These are phyloP conservation scores for Isoetes taiwanensis DNA, from an alignment of 75 land plant species.

Conservation along the genomic window DNA sequence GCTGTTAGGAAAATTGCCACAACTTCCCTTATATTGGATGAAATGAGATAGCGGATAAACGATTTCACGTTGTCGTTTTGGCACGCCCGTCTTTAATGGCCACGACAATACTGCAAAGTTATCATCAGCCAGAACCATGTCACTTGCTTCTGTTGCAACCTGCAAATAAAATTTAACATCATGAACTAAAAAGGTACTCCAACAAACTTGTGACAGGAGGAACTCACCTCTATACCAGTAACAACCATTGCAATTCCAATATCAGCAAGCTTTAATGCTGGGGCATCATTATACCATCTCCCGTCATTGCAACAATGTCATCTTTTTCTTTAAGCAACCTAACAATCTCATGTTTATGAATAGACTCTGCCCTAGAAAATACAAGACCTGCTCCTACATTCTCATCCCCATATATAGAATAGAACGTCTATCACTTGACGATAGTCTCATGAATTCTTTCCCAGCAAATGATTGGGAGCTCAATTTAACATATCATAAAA, in stretches of 20 bases:
- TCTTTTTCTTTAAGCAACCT: conserved; percentile 19
- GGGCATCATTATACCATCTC: conserved; percentile 34
- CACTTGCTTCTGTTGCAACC: conserved; percentile 31
- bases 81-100: conserved; percentile 23
- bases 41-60: conserved; percentile 27
- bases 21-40: conserved; percentile 29
- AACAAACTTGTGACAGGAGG: background rate
- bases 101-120: conserved; percentile 23
- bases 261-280: conserved; percentile 32
- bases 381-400: conserved; percentile 10
- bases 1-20: conserved; percentile 25
- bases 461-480: conserved; percentile 14
- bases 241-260: conserved; percentile 31
- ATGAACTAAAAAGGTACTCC: background rate
- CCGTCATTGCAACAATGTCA: conserved; percentile 29
- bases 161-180: conserved; percentile 5
- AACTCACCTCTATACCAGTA: conserved; percentile 25
- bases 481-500: conserved; percentile 16
- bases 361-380: conserved; percentile 27
- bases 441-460: conserved; percentile 23
- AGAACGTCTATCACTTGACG: conserved; percentile 11
- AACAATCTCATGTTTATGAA: conserved; percentile 32
- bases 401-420: conserved; percentile 14
- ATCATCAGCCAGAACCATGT: conserved; percentile 29
- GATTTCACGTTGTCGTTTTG: conserved; percentile 34